Evolutionary conservation across 257 asterid species (phyloP).

Genomic region (Ilex aquifolium): DNA sequence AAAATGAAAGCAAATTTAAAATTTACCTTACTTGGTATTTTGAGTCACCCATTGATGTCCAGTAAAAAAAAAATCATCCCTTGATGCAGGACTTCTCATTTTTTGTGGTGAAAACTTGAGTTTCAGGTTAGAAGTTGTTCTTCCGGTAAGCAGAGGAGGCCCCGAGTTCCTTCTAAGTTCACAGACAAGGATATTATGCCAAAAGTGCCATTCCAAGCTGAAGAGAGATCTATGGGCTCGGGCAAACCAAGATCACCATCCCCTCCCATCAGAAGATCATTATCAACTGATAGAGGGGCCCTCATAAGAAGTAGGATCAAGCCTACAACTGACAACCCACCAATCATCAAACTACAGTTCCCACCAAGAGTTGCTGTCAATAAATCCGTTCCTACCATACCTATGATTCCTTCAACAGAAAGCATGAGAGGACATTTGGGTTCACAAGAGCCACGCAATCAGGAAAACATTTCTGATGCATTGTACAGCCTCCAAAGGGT

Average conservation of each 20-base stretch:
- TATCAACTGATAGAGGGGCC: constrained; percentile 72
- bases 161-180: constrained; percentile 69
- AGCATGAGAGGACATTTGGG: constrained; percentile 20
- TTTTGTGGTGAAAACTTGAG: neutral
- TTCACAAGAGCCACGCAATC: constrained; percentile 38
- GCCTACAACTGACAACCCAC: constrained; percentile 45
- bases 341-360: constrained; percentile 48
- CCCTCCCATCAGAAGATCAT: constrained; percentile 80
- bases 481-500: constrained; percentile 48
- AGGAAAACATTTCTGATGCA: constrained; percentile 40
- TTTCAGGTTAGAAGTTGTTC: constrained; percentile 69
- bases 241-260: constrained; percentile 59
- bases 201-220: constrained; percentile 44
- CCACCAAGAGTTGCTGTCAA: constrained; percentile 59
- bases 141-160: constrained; percentile 66
- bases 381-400: constrained; percentile 35
- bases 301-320: constrained; percentile 36
- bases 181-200: constrained; percentile 54
- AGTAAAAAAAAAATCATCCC: neutral
- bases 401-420: constrained; percentile 31
- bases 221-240: constrained; percentile 39
- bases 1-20: too few relatives aligned
- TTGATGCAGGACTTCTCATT: neutral
- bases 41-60: neutral
- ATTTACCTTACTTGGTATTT: neutral